Evolutionary conservation across 2,329 filamentous ascomycete genomes (phyloP), one percentile per base, ranked within the genome.

Genomic region (Pestalotiopsis sp.): DNA sequence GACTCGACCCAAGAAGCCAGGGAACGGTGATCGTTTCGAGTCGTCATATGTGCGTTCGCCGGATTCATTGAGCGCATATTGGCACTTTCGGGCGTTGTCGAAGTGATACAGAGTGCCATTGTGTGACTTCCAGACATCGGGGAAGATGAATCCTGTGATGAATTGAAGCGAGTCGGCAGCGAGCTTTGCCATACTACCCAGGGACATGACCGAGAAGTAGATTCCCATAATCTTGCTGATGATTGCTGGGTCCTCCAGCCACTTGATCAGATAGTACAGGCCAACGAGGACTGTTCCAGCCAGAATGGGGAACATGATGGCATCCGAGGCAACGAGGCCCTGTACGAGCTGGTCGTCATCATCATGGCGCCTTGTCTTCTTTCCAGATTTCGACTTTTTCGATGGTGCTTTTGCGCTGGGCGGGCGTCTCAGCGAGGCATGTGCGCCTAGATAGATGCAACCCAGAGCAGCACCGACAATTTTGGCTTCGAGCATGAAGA

Each of bases 201-300:
- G 80, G 0, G 93, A 93, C 76, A 95, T 89, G 68, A 88, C 79
- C 3, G 92, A 92, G 80, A 97, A 94, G 82, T 98, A 98, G 75
- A 87, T 89, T 52, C 92, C 91, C 24, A 98, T 82, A 52, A 97
- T 87, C 79, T 91, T 92, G 82, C 95, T 98, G 74, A 98, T 81
- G 24, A 97, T 82, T 11, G 89, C 85, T 0, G 94, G 91, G 74
- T 97, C 93, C 71, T 95, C 85, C 66, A 98, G 87, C 87, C 91
- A 96, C 78, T 97, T 94, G 76, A 98, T 94, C 68, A 97, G 84
- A 73, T 94, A 91, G 82, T 98, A 98, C 13, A 98, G 84, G 4
- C 89, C 89, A 56, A 89, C 85, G 9, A 98, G 87, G 1, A 91
- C 89, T 10, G 84, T 75, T 1, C 90, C 93, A 5, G 94, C 94